Evolutionary conservation across 2,329 filamentous ascomycete species (phyloP).

Genomic region (Fonsecaea pedrosoi): DNA sequence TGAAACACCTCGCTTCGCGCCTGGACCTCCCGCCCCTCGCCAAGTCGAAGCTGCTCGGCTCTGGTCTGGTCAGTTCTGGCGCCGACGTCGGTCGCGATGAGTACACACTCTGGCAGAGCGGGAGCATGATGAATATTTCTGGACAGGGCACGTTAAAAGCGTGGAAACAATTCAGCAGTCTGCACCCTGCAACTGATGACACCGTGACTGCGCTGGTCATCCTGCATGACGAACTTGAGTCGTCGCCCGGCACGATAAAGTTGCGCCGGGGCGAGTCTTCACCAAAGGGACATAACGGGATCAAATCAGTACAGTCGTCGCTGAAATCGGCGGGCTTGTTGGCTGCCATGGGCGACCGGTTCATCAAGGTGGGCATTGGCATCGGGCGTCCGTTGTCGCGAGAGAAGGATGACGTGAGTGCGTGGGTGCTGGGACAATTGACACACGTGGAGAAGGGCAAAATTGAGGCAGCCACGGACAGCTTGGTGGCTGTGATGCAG

Average conservation of each 20-base stretch:
- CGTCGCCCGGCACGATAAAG: constrained; percentile 69
- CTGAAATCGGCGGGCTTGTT: constrained; percentile 45
- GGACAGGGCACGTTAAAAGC: constrained; percentile 73
- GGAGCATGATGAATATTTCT: constrained; percentile 82
- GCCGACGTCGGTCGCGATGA: constrained; percentile 54
- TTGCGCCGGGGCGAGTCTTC: constrained; percentile 65
- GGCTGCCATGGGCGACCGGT: constrained; percentile 58
- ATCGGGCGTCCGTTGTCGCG: constrained; percentile 80
- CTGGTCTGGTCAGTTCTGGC: constrained; percentile 60
- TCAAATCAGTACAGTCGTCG: constrained; percentile 64
- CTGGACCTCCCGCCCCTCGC: constrained; percentile 61
- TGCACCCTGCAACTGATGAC: constrained; percentile 41
- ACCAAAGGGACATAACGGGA: constrained; percentile 74
- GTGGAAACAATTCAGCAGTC: constrained; percentile 61
- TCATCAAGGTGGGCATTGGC: constrained; percentile 75
- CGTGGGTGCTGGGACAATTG: constrained; percentile 79
- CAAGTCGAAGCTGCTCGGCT: constrained; percentile 52
- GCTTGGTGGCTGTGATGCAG: constrained; percentile 61
- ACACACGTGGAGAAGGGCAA: constrained; percentile 57
- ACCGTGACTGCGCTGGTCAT: constrained; percentile 67
- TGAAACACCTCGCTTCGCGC: constrained; percentile 64
- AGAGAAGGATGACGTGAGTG: constrained; percentile 70
- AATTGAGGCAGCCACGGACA: constrained; percentile 57
- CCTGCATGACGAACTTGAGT: constrained; percentile 88
- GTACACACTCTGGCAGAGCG: constrained; percentile 75